Conservation (phyloP, 2,329 filamentous ascomycete species). For the Pestalotiopsis sp. region DNA sequence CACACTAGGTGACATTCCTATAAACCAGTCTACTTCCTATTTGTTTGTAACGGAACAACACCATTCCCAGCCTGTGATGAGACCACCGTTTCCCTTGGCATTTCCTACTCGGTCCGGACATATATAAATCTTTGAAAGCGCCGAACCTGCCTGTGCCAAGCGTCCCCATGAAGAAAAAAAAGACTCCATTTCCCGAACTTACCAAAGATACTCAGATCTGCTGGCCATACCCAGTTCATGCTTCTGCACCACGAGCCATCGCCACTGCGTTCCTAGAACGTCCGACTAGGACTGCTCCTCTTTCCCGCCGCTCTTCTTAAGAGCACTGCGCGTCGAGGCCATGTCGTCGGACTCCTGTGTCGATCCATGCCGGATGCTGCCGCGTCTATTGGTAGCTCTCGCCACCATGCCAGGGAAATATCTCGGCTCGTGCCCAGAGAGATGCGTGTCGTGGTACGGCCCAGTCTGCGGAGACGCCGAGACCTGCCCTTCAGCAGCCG, state of each 20-base stretch:
- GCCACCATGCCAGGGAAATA: slow-evolving; percentile 74
- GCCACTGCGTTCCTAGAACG: neutral
- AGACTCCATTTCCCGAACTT: no score
- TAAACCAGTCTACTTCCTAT: neutral
- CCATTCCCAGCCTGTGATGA: no score
- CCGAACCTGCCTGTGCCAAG: no score
- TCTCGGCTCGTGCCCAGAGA: slow-evolving; percentile 65
- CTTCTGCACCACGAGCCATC: neutral
- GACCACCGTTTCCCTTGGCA: no score
- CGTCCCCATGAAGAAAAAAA: no score
- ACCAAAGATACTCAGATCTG: neutral
- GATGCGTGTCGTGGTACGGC: slow-evolving; percentile 42
- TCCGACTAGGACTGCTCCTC: slow-evolving; percentile 21
- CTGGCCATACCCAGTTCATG: neutral
- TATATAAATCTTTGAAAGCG: neutral
- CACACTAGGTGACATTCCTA: neutral
- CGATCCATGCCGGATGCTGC: slow-evolving; percentile 43
- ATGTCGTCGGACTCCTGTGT: slow-evolving; percentile 40
- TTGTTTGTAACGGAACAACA: no score
- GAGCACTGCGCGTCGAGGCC: slow-evolving; percentile 20
- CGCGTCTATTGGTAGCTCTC: slow-evolving; percentile 45
- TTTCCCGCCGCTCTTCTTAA: slow-evolving; percentile 21
- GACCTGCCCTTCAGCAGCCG: slow-evolving; percentile 22
- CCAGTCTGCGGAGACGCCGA: slow-evolving; percentile 30
- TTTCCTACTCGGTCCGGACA: no score